These are phyloP conservation scores for Wallacemonas collosoma DNA, from an alignment of 208 protist genomes.

Conservation along the genomic window DNA sequence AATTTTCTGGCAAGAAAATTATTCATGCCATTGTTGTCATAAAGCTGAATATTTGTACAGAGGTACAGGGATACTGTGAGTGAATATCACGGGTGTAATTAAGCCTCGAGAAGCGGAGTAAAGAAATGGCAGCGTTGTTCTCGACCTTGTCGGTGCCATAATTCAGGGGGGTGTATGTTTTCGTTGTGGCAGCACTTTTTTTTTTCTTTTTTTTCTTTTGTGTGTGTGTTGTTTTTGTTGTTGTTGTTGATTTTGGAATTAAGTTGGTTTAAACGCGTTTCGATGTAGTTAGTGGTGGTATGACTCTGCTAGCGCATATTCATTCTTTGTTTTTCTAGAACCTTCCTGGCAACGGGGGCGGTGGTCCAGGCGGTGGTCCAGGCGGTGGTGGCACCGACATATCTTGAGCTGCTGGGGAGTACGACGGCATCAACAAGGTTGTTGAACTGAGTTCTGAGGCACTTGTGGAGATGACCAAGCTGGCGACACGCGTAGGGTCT, in stretches of 20 bases:
- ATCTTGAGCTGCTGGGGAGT: slow-evolving; percentile 2
- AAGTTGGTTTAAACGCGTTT: not conserved
- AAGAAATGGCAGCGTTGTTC: too few species aligned
- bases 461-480: slow-evolving; percentile 20
- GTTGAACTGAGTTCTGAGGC: not conserved
- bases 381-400: slow-evolving; percentile 19
- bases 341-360: slow-evolving; percentile 5
- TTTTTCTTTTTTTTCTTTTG: not conserved
- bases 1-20: too few species aligned
- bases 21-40: too few species aligned
- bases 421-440: slow-evolving; percentile 18
- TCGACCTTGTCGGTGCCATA: too few species aligned
- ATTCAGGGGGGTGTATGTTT: not conserved
- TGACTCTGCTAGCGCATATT: too few species aligned
- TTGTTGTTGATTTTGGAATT: slow-evolving; percentile 9
- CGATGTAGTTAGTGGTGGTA: too few species aligned
- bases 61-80: too few species aligned
- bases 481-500: slow-evolving; percentile 46
- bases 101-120: too few species aligned
- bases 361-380: slow-evolving; percentile 15
- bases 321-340: too few species aligned
- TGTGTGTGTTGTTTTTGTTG: slow-evolving; percentile 9
- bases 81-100: too few species aligned
- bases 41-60: too few species aligned
- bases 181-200: not conserved